phyloP scores from a whole-genome alignment of 495 filamentous ascomycete species.

The Xylaria longipes region DNA sequence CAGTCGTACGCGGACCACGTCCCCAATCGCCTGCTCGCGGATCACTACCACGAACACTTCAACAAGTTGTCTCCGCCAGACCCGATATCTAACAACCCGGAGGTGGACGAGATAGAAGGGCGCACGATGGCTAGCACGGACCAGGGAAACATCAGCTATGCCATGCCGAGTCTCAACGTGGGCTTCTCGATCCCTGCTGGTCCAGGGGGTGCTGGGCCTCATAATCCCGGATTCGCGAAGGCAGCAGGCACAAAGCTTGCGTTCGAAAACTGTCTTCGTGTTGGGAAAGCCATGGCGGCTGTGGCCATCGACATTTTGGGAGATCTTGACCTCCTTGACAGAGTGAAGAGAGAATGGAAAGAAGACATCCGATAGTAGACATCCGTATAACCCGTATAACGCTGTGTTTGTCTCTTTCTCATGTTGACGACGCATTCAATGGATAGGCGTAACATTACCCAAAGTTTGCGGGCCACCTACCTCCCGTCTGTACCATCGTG shows the following conservation, averaged over 20 bases:
- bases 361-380: constrained; percentile 27
- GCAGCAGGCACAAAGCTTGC: constrained; percentile 61
- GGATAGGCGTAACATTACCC: neutral
- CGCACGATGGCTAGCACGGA: constrained; percentile 64
- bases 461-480: neutral
- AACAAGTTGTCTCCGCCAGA: constrained; percentile 49
- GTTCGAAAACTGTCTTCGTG: constrained; percentile 57
- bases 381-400: neutral
- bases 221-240: constrained; percentile 66
- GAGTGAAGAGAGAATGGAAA: constrained; percentile 42
- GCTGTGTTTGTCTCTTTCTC: neutral
- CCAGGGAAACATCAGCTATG: constrained; percentile 70
- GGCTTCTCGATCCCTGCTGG: constrained; percentile 62
- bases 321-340: constrained; percentile 50
- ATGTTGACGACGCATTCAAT: neutral
- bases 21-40: constrained; percentile 63
- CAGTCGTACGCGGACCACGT: constrained; percentile 66
- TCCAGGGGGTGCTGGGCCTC: constrained; percentile 55
- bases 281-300: constrained; percentile 62
- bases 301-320: constrained; percentile 61
- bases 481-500: neutral
- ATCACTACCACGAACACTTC: constrained; percentile 59
- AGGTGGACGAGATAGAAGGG: constrained; percentile 56
- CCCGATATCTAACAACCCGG: constrained; percentile 50
- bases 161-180: constrained; percentile 65